A percentile compares a stretch with the other conserved stretches of the same genome.
Evolutionary conservation across 768 basidiomycete species (phyloP).

Genomic region (Macrolepiota fuliginosa): DNA sequence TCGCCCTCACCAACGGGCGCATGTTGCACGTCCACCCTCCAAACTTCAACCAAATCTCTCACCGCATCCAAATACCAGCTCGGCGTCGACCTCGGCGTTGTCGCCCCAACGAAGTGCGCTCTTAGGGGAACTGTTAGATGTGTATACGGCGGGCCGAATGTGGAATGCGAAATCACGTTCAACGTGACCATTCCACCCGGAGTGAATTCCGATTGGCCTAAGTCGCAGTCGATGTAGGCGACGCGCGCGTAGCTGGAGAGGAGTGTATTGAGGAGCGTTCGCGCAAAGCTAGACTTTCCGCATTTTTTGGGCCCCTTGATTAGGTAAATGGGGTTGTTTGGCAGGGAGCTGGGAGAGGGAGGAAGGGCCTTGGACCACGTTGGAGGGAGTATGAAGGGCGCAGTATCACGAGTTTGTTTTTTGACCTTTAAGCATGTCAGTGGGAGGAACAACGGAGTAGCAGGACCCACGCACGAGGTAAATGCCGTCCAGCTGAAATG

Average conservation of each 20-base stretch:
- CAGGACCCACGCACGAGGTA: slow-evolving; percentile 36
- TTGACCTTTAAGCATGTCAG: slow-evolving; percentile 25
- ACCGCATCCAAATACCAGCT: slow-evolving; percentile 72
- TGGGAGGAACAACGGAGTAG: neutral
- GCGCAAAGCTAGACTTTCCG: slow-evolving; percentile 89
- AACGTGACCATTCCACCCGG: slow-evolving; percentile 84
- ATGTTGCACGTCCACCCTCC: slow-evolving; percentile 66
- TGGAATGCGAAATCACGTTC: slow-evolving; percentile 59
- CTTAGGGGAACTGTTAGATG: slow-evolving; percentile 69
- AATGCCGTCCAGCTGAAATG: slow-evolving; percentile 46
- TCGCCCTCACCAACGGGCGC: slow-evolving; percentile 25
- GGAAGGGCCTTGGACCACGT: slow-evolving; percentile 34
- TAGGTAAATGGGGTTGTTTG: slow-evolving; percentile 43
- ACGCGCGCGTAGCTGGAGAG: slow-evolving; percentile 70
- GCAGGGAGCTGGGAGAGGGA: slow-evolving; percentile 1
- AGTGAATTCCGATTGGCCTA: slow-evolving; percentile 93
- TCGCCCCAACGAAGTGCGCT: slow-evolving; percentile 81
- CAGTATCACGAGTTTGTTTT: slow-evolving; percentile 34
- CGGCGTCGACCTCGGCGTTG: slow-evolving; percentile 76
- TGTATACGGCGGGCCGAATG: slow-evolving; percentile 87
- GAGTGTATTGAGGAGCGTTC: slow-evolving; percentile 70
- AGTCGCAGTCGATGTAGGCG: slow-evolving; percentile 89
- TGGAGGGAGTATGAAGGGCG: slow-evolving; percentile 33
- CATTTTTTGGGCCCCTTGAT: slow-evolving; percentile 84
- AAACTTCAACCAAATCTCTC: slow-evolving; percentile 61